Conservation (phyloP, 768 basidiomycete species). For the Dendrothele bispora region DNA sequence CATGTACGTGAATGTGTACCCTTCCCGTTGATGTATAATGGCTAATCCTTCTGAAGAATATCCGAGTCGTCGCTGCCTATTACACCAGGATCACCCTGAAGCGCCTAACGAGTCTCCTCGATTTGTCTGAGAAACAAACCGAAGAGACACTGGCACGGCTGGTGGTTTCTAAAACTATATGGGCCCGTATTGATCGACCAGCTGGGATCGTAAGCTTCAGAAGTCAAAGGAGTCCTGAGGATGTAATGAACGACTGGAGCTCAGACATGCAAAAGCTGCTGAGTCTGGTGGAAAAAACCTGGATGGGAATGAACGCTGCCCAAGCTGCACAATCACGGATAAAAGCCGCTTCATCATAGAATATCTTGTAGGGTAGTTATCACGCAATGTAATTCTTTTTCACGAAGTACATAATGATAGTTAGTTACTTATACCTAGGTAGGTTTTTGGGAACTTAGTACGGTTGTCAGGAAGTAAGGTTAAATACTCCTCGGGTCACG, state of each 20-base stretch:
- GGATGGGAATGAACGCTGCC: constrained; percentile 94
- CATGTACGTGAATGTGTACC: constrained; percentile 62
- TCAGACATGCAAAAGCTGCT: constrained; percentile 93
- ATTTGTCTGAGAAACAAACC: constrained; percentile 77
- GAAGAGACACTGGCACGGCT: constrained; percentile 88
- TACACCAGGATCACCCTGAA: constrained; percentile 89
- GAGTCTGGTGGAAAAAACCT: constrained; percentile 94
- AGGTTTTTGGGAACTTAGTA: too few species aligned
- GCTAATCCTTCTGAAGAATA: constrained; percentile 75
- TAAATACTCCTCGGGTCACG: too few species aligned
- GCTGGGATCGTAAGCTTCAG: constrained; percentile 88
- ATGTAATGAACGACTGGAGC: constrained; percentile 98
- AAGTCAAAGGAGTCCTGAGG: constrained; percentile 79
- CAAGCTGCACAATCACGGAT: constrained; percentile 76
- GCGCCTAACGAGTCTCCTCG: constrained; percentile 84
- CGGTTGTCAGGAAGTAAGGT: too few species aligned
- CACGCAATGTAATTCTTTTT: too few species aligned
- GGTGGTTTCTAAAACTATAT: constrained; percentile 89
- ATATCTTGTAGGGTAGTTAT: constrained; percentile 2
- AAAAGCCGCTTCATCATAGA: constrained; percentile 27
- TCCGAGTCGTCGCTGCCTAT: constrained; percentile 92
- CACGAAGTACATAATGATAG: too few species aligned
- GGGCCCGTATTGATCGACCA: constrained; percentile 93
- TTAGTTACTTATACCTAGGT: too few species aligned
- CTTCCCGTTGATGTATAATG: constrained; percentile 6